Conservation (phyloP, 441 rosid species). For the Erodium chrysanthum region DNA sequence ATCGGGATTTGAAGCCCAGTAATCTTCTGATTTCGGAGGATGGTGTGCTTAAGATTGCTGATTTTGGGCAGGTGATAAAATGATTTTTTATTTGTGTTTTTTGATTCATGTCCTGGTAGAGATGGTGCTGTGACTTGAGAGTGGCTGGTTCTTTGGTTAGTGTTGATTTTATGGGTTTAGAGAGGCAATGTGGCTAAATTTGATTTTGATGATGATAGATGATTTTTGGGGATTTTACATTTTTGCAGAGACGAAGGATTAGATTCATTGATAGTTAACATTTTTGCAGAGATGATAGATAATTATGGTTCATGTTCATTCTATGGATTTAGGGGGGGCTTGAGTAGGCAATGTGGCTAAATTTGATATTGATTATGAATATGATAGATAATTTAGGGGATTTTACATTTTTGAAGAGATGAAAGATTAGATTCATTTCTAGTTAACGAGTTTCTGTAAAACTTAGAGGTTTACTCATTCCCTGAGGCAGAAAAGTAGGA, state of each 20-base stretch:
- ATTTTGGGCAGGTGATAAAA: conserved; percentile 75
- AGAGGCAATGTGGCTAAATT: not conserved
- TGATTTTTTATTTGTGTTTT: not conserved
- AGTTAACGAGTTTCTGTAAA: not conserved
- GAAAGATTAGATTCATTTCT: not conserved
- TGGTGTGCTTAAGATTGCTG: conserved; percentile 75
- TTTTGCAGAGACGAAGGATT: no score
- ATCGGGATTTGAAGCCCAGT: conserved; percentile 86
- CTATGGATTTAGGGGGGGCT: not conserved
- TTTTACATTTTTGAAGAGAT: no score
- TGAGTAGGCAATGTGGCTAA: not conserved
- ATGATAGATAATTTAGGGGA: not conserved
- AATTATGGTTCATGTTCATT: no score
- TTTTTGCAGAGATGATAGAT: no score
- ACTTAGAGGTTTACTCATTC: no score
- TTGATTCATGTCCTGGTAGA: not conserved
- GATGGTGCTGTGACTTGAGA: not conserved
- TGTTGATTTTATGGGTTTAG: not conserved
- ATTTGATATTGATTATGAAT: not conserved
- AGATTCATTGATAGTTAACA: no score
- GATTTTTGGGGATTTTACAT: no score
- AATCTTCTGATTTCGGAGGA: conserved; percentile 66
- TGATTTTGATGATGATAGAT: not conserved
- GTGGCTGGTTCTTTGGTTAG: not conserved
- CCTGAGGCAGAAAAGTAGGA: not conserved